Conservation (phyloP, 139 green algal genomes). For the Closterium sp. region DNA sequence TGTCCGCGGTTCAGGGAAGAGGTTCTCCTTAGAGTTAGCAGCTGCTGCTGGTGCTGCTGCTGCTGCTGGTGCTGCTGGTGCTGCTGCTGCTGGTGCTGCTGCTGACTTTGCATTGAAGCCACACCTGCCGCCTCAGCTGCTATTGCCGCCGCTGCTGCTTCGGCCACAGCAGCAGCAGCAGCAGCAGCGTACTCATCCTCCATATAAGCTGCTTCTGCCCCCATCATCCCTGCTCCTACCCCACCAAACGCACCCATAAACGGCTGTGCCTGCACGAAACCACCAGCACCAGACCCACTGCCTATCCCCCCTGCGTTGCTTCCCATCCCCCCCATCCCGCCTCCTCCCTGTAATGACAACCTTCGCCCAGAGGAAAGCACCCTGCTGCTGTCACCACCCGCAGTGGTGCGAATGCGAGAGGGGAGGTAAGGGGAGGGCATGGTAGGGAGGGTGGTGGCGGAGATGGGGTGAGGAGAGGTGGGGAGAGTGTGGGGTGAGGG, state of each 20-base stretch:
- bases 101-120: neutral
- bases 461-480: neutral
- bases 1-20: neutral
- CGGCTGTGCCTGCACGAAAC: neutral
- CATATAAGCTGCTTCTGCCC: neutral
- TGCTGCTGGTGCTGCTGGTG: too few species aligned
- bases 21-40: neutral
- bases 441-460: neutral
- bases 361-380: neutral
- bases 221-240: neutral
- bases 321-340: neutral
- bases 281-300: neutral
- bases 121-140: too few species aligned
- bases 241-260: neutral
- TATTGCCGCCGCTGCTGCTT: neutral
- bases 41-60: neutral
- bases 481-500: neutral
- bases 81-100: neutral
- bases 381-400: neutral
- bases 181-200: neutral
- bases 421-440: neutral
- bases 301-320: neutral
- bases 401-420: neutral
- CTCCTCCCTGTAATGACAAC: neutral
- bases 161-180: neutral